phyloP scores from a whole-genome alignment of 768 basidiomycete genomes.

The Crassisporium funariophilum region DNA sequence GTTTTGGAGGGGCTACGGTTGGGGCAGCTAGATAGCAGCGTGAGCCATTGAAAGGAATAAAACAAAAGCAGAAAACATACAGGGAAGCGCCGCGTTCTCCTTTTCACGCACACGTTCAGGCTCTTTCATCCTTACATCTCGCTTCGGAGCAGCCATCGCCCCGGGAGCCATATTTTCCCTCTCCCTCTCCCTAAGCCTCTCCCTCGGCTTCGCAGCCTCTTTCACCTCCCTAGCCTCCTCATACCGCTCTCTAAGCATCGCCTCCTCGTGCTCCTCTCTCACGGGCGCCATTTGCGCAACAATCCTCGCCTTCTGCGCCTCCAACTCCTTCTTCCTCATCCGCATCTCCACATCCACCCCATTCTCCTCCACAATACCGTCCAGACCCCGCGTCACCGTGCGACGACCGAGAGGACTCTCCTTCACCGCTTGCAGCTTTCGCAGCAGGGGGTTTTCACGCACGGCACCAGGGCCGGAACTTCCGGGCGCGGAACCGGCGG shows the following conservation, averaged over 20 bases:
- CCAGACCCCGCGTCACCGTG: constrained; percentile 39
- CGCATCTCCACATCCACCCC: constrained; percentile 36
- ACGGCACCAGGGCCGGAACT: constrained; percentile 19
- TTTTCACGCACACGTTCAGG: constrained; percentile 22
- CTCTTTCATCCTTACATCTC: constrained; percentile 1
- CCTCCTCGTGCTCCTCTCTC: constrained; percentile 44
- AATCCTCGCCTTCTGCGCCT: constrained; percentile 89
- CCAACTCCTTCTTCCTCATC: constrained; percentile 71
- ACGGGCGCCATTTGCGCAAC: constrained; percentile 90
- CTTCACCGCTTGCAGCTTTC: constrained; percentile 60
- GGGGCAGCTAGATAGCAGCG: constrained; percentile 7
- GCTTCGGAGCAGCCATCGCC: constrained; percentile 2
- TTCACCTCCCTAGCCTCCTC: constrained; percentile 35
- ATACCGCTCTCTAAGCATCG: constrained; percentile 27
- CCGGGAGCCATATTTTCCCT: constrained; percentile 19
- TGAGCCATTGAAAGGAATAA: too few relatives aligned
- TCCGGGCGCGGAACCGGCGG: constrained; percentile 21
- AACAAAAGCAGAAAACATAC: too few relatives aligned
- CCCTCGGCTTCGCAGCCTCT: constrained; percentile 23
- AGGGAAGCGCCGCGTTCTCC: constrained; percentile 33
- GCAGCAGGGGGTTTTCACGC: constrained; percentile 31
- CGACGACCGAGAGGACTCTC: constrained; percentile 56
- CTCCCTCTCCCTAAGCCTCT: constrained; percentile 22
- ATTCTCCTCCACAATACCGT: constrained; percentile 43
- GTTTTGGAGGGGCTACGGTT: constrained; percentile 26